Conservation (phyloP, 352 stramenopile genomes). For the Blastocystis sp. region DNA sequence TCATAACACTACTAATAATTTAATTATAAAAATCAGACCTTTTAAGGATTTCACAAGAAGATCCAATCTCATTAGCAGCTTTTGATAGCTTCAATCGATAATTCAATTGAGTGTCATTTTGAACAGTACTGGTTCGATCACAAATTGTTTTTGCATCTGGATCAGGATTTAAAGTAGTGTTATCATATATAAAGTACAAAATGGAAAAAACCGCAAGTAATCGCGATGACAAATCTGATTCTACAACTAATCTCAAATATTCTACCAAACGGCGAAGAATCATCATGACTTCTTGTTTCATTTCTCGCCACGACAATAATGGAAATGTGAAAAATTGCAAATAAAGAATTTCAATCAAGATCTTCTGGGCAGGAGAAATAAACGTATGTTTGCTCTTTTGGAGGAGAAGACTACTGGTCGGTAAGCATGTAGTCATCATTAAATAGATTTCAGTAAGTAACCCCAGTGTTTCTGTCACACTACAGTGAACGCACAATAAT, state of each 20-base stretch:
- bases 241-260: neutral
- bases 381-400: neutral
- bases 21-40: neutral
- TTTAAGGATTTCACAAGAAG: neutral
- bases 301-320: conserved; percentile 1
- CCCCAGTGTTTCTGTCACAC: neutral
- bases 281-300: neutral
- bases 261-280: neutral
- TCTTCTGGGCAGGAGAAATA: conserved; percentile 14
- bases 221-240: neutral
- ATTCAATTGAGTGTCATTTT: neutral
- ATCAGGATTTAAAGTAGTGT: neutral
- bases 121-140: neutral
- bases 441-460: conserved; percentile 22
- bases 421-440: conserved; percentile 9
- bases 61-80: neutral
- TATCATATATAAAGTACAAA: conserved; percentile 54
- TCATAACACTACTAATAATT: neutral
- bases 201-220: neutral
- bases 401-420: neutral
- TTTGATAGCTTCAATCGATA: neutral
- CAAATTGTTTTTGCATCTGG: neutral
- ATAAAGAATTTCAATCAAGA: conserved; percentile 35
- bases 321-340: conserved; percentile 58
- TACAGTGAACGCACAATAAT: neutral